Percentiles rank a stretch among this genome's conserved stretches.
These are phyloP conservation scores for Grosmannia serpens DNA, from an alignment of 2,329 filamentous ascomycete genomes.

Conservation along the genomic window DNA sequence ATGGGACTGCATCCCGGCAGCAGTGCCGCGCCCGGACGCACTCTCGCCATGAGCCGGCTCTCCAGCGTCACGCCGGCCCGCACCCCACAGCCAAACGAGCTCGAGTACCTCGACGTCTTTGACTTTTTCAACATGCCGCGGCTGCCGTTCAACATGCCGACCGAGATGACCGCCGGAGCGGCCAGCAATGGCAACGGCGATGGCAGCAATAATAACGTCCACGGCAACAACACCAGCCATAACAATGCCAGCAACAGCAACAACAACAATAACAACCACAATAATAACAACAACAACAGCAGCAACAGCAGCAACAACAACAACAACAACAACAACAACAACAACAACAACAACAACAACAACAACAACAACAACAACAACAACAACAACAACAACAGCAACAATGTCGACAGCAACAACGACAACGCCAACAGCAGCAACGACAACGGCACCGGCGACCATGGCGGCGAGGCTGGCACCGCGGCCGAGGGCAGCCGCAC, in stretches of 20 bases:
- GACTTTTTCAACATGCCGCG: slow-evolving; percentile 90
- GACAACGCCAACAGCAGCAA: neutral
- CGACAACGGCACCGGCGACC: neutral
- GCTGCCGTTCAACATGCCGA: slow-evolving; percentile 37
- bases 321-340: neutral
- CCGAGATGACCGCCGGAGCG: slow-evolving; percentile 23
- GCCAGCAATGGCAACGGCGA: slow-evolving; percentile 3
- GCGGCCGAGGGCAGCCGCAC: slow-evolving; percentile 3
- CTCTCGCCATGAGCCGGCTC: slow-evolving; percentile 27
- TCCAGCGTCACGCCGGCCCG: slow-evolving; percentile 48
- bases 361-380: too few species aligned
- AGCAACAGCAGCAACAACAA: neutral
- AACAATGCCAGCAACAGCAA: slow-evolving; percentile 2
- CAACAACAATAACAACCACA: too few species aligned
- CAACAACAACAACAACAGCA: slow-evolving; percentile 22
- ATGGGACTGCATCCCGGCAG: neutral
- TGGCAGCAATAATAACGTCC: slow-evolving; percentile 21
- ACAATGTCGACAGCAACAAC: neutral
- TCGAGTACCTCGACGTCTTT: slow-evolving; percentile 87
- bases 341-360: neutral
- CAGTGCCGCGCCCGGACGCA: neutral
- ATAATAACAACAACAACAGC: too few species aligned
- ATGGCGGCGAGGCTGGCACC: too few species aligned
- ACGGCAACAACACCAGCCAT: neutral
- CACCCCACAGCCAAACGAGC: slow-evolving; percentile 66